These are phyloP conservation scores for Daldinia caldariorum DNA, from an alignment of 495 filamentous ascomycete species.

Conservation along the genomic window DNA sequence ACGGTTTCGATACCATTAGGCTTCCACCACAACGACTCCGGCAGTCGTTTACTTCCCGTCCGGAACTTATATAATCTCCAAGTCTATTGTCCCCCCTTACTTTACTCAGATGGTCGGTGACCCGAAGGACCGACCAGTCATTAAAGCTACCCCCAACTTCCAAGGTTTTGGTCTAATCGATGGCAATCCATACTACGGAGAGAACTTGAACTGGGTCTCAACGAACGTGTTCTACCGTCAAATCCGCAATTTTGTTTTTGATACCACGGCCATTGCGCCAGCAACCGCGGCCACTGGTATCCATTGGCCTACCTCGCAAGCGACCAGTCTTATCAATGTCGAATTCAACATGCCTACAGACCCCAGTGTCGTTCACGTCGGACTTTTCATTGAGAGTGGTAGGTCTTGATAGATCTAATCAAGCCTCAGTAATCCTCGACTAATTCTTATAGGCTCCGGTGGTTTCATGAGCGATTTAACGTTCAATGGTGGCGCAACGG, in stretches of 20 bases:
- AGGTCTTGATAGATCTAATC: conserved; percentile 8
- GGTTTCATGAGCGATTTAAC: conserved; percentile 72
- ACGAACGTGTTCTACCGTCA: conserved; percentile 84
- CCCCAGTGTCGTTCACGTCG: conserved; percentile 70
- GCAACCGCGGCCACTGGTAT: conserved; percentile 67
- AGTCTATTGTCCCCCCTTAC: conserved; percentile 71
- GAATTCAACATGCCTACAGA: conserved; percentile 74
- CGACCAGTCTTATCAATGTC: conserved; percentile 80
- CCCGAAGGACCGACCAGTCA: conserved; percentile 67
- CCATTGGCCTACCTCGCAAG: conserved; percentile 83
- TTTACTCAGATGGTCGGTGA: conserved; percentile 76
- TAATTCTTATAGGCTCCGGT: conserved; percentile 66
- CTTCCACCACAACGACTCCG: conserved; percentile 77
- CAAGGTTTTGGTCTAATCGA: conserved; percentile 73
- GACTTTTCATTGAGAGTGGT: conserved; percentile 79
- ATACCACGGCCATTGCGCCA: conserved; percentile 70
- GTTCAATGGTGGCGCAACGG: conserved; percentile 78
- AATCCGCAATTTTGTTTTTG: conserved; percentile 79
- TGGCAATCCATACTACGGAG: conserved; percentile 71
- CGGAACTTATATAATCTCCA: conserved; percentile 76
- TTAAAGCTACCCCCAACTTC: conserved; percentile 74
- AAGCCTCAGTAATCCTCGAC: neutral
- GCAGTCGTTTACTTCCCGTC: conserved; percentile 82
- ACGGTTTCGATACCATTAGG: conserved; percentile 32
- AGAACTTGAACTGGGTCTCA: conserved; percentile 60